Percentiles rank a stretch among this genome's conserved stretches.
Conservation (phyloP, 495 filamentous ascomycete genomes). For the Aspergillus campestris region DNA sequence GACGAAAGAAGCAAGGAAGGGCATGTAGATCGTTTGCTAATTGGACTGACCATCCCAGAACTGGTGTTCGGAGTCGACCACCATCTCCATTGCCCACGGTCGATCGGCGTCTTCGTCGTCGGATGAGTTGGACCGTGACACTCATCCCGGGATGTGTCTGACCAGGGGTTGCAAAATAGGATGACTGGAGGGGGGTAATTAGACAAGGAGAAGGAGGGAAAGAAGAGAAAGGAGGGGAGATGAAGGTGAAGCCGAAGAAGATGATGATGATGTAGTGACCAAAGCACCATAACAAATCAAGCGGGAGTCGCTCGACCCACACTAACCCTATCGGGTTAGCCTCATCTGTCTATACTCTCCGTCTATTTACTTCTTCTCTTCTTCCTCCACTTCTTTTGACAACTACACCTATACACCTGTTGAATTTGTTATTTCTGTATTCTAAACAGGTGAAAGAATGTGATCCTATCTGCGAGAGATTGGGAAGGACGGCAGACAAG, state of each 20-base stretch:
- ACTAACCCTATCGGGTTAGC: too few relatives aligned
- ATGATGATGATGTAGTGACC: neutral
- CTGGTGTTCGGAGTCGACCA: slow-evolving; percentile 72
- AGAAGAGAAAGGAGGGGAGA: neutral
- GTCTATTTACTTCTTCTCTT: too few relatives aligned
- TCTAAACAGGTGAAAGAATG: too few relatives aligned
- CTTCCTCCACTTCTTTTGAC: too few relatives aligned
- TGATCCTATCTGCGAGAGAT: too few relatives aligned
- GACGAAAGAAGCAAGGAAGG: neutral
- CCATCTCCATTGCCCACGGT: slow-evolving; percentile 44
- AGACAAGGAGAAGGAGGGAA: neutral
- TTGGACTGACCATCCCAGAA: slow-evolving; percentile 76
- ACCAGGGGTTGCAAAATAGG: neutral
- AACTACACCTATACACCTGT: too few relatives aligned
- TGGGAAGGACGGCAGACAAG: too few relatives aligned
- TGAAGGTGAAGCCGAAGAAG: slow-evolving; percentile 1
- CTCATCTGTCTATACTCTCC: too few relatives aligned
- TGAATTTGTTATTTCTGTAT: too few relatives aligned
- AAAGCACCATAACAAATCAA: too few relatives aligned
- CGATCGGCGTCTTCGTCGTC: slow-evolving; percentile 26
- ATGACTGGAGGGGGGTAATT: neutral
- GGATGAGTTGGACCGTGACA: slow-evolving; percentile 25
- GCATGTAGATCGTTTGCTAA: neutral
- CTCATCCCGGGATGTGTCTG: slow-evolving; percentile 26
- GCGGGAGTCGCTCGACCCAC: too few relatives aligned